A percentile compares a stretch with the other conserved stretches of the same genome.
phyloP scores from a whole-genome alignment of 2,329 filamentous ascomycete genomes.

The Nemania serpens region DNA sequence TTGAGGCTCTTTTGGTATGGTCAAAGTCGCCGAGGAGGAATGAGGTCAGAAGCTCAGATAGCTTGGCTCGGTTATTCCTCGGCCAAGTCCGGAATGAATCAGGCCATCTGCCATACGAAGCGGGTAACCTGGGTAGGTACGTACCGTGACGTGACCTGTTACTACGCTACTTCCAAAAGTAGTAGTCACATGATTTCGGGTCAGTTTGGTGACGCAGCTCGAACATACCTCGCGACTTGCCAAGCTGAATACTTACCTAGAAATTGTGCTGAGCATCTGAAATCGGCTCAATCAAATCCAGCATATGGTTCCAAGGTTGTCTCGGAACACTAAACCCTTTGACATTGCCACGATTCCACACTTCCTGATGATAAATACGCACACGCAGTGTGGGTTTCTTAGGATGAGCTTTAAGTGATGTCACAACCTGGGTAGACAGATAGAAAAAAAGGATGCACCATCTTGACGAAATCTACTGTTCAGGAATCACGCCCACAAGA shows the following conservation, averaged over 20 bases:
- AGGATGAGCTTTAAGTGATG: slow-evolving; percentile 21
- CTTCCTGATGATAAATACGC: slow-evolving; percentile 12
- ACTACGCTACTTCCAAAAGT: too few species aligned
- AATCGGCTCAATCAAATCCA: neutral
- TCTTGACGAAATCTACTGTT: slow-evolving; percentile 5
- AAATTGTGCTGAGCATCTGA: neutral
- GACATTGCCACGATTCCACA: neutral
- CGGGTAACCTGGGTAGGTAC: neutral
- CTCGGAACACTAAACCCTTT: neutral
- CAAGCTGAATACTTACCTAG: neutral
- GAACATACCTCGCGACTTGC: slow-evolving; percentile 29
- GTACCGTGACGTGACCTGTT: too few species aligned
- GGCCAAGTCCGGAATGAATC: slow-evolving; percentile 23
- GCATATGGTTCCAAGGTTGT: neutral
- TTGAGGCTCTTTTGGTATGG: slow-evolving; percentile 30
- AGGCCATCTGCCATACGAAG: slow-evolving; percentile 14
- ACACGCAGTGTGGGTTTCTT: neutral
- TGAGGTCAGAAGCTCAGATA: slow-evolving; percentile 32
- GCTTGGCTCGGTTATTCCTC: slow-evolving; percentile 36
- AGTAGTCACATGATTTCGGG: slow-evolving; percentile 38
- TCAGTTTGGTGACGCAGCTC: slow-evolving; percentile 36
- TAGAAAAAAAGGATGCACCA: slow-evolving; percentile 12
- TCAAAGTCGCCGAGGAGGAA: slow-evolving; percentile 33
- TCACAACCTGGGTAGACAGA: slow-evolving; percentile 5
- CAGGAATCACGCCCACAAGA: slow-evolving; percentile 44